Evolutionary conservation across 345 rosid species (phyloP).

Genomic region (Pugionium cornutum): DNA sequence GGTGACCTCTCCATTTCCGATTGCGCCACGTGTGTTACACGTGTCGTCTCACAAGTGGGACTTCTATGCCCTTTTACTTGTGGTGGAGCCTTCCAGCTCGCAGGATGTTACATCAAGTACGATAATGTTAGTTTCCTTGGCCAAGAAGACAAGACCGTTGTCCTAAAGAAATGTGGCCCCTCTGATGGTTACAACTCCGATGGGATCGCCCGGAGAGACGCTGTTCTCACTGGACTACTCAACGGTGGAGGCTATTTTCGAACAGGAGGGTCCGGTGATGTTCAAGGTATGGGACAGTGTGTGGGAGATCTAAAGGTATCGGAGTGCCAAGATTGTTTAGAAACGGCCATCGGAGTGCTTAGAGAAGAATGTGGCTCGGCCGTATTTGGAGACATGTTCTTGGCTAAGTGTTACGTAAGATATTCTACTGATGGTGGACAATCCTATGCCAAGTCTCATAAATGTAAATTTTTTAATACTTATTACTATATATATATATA

Average conservation of each 20-base stretch:
- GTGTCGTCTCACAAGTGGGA: conserved; percentile 5
- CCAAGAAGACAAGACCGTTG: too few relatives aligned
- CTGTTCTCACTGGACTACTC: conserved; percentile 51
- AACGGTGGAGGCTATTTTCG: conserved; percentile 57
- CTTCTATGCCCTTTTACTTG: conserved; percentile 52
- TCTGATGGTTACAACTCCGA: conserved; percentile 44
- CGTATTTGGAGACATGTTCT: too few relatives aligned
- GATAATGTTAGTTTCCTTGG: conserved; percentile 78
- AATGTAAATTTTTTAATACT: conserved; percentile 36
- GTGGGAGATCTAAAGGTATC: conserved; percentile 63
- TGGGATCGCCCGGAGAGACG: conserved; percentile 57
- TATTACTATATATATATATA: too few relatives aligned
- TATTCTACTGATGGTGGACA: conserved; percentile 39
- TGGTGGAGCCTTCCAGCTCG: conserved; percentile 77
- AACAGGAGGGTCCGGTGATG: conserved; percentile 47
- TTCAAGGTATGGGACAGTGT: conserved; percentile 72
- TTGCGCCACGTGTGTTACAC: conserved; percentile 74
- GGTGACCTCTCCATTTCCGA: conserved; percentile 94
- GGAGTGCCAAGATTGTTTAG: conserved; percentile 74
- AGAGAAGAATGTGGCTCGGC: conserved; percentile 67
- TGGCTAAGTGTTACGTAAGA: too few relatives aligned
- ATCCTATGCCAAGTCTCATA: conserved; percentile 41
- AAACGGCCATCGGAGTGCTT: conserved; percentile 65
- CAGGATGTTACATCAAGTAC: conserved; percentile 78
- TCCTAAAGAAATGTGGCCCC: too few relatives aligned